Evolutionary conservation across 1,139 yeast species (phyloP), one percentile per base, ranked within the genome.

Genomic region (Eremothecium gossypii): DNA sequence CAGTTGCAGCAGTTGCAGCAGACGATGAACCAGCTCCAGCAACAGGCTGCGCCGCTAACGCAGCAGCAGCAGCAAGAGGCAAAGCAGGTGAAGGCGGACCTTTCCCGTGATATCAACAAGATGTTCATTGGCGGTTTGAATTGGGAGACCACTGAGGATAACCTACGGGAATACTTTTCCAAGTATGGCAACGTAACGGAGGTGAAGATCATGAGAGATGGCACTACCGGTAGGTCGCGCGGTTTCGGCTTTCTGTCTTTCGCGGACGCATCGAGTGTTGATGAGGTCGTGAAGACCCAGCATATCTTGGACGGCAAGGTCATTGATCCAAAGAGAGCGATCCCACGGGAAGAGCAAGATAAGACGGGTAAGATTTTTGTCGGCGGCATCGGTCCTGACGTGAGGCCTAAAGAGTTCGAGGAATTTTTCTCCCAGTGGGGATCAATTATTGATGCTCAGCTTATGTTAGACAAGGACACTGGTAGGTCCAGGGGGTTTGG

Each of bases 401-500:
- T 89, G 34, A 87, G 89, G 51, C 97, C 94, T 57, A 77, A 76
- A 50, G 97, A 91, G 54, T 93, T 91, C 64, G 83, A 83, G 61
- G 80, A 76, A 39, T 89, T 85, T 64, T 91, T 91, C 61, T 78
- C 87, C 41, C 84, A 83, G 64, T 91, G 83, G 64, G 98, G 98
- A 55, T 79, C 80, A 38, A 93, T 91, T 47, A 84, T 91, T 53
- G 98, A 93, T 66, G 96, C 97, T 37, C 97, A 91, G 65, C 75
- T 91, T 51, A 91, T 91, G 99, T 77, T 93, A 56, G 97, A 91
- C 65, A 93, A 91, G 66, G 97, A 91, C 62, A 86, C 97, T 7
- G 98, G 98, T 46, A 77, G 95, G 60, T 89, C 97, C 3, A 76
- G 98, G 68, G 99, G 99, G 27, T 91, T 91, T 64, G 99, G 99